These are phyloP conservation scores for Byssothecium circinans DNA, from an alignment of 2,329 filamentous ascomycete genomes.

Conservation along the genomic window DNA sequence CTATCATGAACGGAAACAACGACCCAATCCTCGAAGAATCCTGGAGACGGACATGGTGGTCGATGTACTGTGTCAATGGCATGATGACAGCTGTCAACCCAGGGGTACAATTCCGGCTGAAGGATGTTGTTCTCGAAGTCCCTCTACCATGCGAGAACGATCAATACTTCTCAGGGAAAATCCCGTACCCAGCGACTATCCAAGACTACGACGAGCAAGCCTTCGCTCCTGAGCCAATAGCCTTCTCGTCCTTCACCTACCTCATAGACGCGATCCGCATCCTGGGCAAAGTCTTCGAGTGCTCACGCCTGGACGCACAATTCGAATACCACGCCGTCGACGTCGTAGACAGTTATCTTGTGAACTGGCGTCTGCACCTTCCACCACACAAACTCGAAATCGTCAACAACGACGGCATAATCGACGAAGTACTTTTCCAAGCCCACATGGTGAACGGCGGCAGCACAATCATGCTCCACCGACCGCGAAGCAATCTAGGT, in stretches of 20 bases:
- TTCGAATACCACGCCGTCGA: conserved; percentile 53
- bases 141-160: conserved; percentile 79
- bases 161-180: conserved; percentile 57
- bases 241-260: conserved; percentile 84
- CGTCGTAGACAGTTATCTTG: conserved; percentile 61
- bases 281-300: conserved; percentile 72
- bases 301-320: conserved; percentile 34
- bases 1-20: conserved; percentile 63
- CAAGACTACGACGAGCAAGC: conserved; percentile 78
- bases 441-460: conserved; percentile 72
- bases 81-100: conserved; percentile 81
- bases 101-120: conserved; percentile 69
- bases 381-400: conserved; percentile 72
- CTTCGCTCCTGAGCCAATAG: conserved; percentile 66
- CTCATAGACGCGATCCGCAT: conserved; percentile 80
- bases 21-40: conserved; percentile 76
- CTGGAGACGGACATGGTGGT: conserved; percentile 91
- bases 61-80: conserved; percentile 76
- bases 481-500: conserved; percentile 43
- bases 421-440: conserved; percentile 92
- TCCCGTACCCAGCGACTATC: conserved; percentile 54
- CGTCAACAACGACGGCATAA: conserved; percentile 63
- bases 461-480: conserved; percentile 49
- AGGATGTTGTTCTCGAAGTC: conserved; percentile 67
- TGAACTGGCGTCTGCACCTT: conserved; percentile 79